Conservation (phyloP, 371 early-diverging fungal genomes). For the Chytridium lagenaria region DNA sequence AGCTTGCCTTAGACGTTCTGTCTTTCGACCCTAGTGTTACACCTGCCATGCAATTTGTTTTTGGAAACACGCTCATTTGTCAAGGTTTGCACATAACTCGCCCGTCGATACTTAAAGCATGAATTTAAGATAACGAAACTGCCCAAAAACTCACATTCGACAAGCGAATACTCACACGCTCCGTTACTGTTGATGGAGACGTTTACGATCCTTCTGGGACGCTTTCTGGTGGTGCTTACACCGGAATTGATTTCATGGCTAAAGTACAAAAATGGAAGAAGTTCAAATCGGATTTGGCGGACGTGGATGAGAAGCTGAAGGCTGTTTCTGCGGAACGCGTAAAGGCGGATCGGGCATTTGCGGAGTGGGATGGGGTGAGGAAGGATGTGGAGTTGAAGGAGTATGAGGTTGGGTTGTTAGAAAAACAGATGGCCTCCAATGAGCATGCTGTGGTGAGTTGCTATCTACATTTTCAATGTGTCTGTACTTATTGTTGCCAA, state of each 20-base stretch:
- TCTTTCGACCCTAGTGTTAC: constrained; percentile 79
- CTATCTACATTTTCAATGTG: neutral
- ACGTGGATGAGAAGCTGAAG: neutral
- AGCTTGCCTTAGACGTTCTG: constrained; percentile 83
- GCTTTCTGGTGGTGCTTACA: constrained; percentile 92
- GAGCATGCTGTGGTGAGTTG: constrained; percentile 19
- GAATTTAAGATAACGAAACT: constrained; percentile 72
- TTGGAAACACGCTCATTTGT: constrained; percentile 94
- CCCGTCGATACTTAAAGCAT: neutral
- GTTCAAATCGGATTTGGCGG: constrained; percentile 25
- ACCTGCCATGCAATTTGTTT: constrained; percentile 93
- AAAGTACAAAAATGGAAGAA: constrained; percentile 72
- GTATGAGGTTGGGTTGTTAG: constrained; percentile 46
- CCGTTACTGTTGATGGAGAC: constrained; percentile 98
- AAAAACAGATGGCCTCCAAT: constrained; percentile 44
- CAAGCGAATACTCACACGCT: constrained; percentile 74
- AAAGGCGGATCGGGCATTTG: constrained; percentile 29
- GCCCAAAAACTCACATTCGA: constrained; percentile 92
- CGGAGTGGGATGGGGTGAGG: constrained; percentile 42
- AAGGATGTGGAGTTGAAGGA: constrained; percentile 56
- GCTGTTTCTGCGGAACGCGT: constrained; percentile 27
- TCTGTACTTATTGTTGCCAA: neutral
- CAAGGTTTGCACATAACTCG: constrained; percentile 51
- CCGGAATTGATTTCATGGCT: constrained; percentile 66
- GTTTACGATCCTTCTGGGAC: constrained; percentile 98